These are phyloP conservation scores for Coemansia sp. DNA, from an alignment of 192 early-diverging fungal genomes.

Conservation along the genomic window DNA sequence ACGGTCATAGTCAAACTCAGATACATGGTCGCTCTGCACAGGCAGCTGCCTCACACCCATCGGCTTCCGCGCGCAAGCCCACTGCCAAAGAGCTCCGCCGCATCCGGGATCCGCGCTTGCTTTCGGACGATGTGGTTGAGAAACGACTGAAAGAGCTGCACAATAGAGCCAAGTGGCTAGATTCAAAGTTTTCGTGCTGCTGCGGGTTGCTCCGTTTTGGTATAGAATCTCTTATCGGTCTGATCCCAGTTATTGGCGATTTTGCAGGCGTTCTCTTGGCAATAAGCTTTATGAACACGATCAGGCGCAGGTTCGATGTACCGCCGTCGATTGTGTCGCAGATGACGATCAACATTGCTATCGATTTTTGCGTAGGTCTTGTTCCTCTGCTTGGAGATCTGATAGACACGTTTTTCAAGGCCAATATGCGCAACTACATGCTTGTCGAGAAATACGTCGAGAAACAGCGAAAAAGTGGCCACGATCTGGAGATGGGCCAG, in stretches of 20 bases:
- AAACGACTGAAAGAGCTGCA: conserved; percentile 31
- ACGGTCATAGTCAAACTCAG: neutral
- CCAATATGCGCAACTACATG: conserved; percentile 50
- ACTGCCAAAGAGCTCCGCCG: conserved; percentile 7
- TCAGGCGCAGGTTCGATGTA: conserved; percentile 25
- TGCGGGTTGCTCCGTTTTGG: conserved; percentile 43
- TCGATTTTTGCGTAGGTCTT: conserved; percentile 47
- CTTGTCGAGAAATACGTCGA: conserved; percentile 37
- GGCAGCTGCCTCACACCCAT: neutral
- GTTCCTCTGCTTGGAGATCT: conserved; percentile 55
- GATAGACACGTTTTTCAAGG: conserved; percentile 47
- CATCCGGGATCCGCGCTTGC: conserved; percentile 30
- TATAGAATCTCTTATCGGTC: conserved; percentile 43
- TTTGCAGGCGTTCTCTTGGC: conserved; percentile 40
- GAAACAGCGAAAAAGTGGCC: conserved; percentile 10
- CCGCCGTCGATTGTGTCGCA: conserved; percentile 37
- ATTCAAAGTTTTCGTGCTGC: conserved; percentile 39
- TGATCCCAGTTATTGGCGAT: conserved; percentile 51
- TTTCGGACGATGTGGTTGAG: conserved; percentile 19
- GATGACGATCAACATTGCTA: conserved; percentile 49
- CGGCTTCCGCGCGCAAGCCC: neutral
- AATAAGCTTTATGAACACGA: conserved; percentile 27
- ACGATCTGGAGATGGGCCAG: conserved; percentile 17
- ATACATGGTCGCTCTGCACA: neutral
- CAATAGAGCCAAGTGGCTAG: conserved; percentile 26